A percentile compares a stretch with the other conserved stretches of the same genome.
phyloP scores from a whole-genome alignment of 176 grass and related monocot species.

The Hordeum marinum region DNA sequence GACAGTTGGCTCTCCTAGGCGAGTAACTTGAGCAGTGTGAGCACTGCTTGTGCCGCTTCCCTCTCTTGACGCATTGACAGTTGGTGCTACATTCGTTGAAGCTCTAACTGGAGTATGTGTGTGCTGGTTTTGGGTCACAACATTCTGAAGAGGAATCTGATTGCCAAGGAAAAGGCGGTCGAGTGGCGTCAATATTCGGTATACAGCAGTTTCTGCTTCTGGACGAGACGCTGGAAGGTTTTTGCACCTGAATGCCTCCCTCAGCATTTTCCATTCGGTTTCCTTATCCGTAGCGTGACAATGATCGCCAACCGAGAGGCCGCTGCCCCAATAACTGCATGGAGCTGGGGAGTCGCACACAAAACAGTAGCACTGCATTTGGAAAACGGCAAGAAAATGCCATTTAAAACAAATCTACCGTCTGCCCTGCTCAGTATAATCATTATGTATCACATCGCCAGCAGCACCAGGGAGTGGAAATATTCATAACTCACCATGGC shows the following conservation, averaged over 20 bases:
- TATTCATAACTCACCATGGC: conserved; percentile 52
- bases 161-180: not conserved
- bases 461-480: not conserved
- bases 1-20: not conserved
- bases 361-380: conserved; percentile 96
- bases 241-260: conserved; percentile 42
- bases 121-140: not conserved
- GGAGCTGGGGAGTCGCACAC: conserved; percentile 87
- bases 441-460: not conserved
- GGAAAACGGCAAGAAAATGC: conserved; percentile 4
- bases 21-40: not conserved
- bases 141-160: not conserved
- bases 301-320: conserved; percentile 35
- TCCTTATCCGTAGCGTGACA: conserved; percentile 86
- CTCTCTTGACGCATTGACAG: not conserved
- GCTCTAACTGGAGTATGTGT: not conserved
- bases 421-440: not conserved
- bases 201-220: conserved; percentile 16
- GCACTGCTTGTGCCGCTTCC: not conserved
- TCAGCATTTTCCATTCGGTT: conserved; percentile 49
- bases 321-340: conserved; percentile 72
- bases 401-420: not conserved
- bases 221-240: conserved; percentile 22
- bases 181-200: not conserved
- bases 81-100: not conserved